Percentiles rank a stretch among this genome's conserved stretches.
These are phyloP conservation scores for Aspergillus diversus DNA, from an alignment of 495 filamentous ascomycete species.

Conservation along the genomic window DNA sequence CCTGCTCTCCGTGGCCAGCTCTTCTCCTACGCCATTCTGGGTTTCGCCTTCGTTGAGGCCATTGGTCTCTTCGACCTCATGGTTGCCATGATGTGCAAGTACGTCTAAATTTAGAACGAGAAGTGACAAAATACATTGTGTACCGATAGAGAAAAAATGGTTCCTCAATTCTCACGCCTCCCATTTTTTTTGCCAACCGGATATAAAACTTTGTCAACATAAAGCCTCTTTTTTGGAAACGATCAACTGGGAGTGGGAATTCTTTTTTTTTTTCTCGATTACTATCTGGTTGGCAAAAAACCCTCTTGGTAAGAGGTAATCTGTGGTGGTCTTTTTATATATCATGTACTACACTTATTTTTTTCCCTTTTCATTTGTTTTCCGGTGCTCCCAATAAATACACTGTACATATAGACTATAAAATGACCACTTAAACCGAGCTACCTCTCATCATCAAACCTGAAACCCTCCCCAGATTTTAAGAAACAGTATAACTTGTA, in stretches of 20 bases:
- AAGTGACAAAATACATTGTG: conserved; percentile 7
- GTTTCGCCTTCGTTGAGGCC: conserved; percentile 92
- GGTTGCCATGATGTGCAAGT: conserved; percentile 88
- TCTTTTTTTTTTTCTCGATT: not conserved
- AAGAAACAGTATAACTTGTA: not conserved
- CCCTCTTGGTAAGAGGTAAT: conserved; percentile 24
- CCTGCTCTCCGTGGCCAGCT: conserved; percentile 86
- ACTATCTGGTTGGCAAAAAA: conserved; percentile 6
- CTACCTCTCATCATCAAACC: not conserved
- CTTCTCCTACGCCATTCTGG: conserved; percentile 91
- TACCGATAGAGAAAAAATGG: conserved; percentile 12
- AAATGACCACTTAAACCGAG: conserved; percentile 32
- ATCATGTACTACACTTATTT: conserved; percentile 35
- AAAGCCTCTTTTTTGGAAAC: not conserved
- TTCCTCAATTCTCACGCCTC: not conserved
- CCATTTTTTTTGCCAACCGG: conserved; percentile 7
- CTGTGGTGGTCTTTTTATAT: conserved; percentile 38
- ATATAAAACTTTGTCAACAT: conserved; percentile 7
- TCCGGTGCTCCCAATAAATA: conserved; percentile 29
- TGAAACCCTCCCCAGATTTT: not conserved
- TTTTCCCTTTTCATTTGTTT: conserved; percentile 25
- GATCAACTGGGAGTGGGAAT: conserved; percentile 5
- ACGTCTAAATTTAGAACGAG: conserved; percentile 45
- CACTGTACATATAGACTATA: conserved; percentile 55
- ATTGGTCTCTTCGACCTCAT: conserved; percentile 93